Evolutionary conservation across 2,329 filamentous ascomycete species (phyloP).

Genomic region (Cercospora sesami): DNA sequence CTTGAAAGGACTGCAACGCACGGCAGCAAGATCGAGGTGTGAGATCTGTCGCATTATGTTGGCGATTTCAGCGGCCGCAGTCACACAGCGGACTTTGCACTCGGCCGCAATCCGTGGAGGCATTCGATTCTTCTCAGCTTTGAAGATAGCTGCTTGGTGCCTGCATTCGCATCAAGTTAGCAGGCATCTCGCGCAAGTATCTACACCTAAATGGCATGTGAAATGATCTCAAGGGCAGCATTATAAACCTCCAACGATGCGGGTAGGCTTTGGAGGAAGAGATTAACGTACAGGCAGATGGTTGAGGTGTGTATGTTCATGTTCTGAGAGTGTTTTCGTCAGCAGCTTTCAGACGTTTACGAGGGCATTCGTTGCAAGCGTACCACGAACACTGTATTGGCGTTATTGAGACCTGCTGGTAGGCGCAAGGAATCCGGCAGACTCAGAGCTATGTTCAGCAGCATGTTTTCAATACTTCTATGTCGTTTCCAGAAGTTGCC

Average conservation of each 20-base stretch:
- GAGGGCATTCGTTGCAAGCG: not conserved
- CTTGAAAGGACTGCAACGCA: conserved; percentile 55
- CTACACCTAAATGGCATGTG: not conserved
- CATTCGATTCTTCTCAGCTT: conserved; percentile 84
- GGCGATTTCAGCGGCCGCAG: conserved; percentile 88
- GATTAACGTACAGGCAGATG: conserved; percentile 66
- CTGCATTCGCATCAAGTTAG: not conserved
- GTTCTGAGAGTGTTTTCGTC: conserved; percentile 50
- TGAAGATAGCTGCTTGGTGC: conserved; percentile 96
- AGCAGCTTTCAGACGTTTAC: not conserved
- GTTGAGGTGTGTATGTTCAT: conserved; percentile 97
- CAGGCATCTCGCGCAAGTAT: not conserved
- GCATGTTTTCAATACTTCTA: conserved; percentile 80
- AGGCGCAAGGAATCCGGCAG: conserved; percentile 80
- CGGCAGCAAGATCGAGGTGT: conserved; percentile 75
- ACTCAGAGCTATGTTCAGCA: conserved; percentile 81
- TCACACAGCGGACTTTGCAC: conserved; percentile 89
- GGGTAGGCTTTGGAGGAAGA: not conserved
- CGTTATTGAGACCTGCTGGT: conserved; percentile 70
- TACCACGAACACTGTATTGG: conserved; percentile 79
- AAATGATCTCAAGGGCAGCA: not conserved
- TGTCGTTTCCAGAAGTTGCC: conserved; percentile 96
- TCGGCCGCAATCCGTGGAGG: conserved; percentile 76
- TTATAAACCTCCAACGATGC: not conserved
- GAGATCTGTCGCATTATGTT: conserved; percentile 94